Percentiles rank a stretch among this genome's conserved stretches.
Conservation (phyloP, 192 early-diverging fungal genomes). For the Dispira simplex region DNA sequence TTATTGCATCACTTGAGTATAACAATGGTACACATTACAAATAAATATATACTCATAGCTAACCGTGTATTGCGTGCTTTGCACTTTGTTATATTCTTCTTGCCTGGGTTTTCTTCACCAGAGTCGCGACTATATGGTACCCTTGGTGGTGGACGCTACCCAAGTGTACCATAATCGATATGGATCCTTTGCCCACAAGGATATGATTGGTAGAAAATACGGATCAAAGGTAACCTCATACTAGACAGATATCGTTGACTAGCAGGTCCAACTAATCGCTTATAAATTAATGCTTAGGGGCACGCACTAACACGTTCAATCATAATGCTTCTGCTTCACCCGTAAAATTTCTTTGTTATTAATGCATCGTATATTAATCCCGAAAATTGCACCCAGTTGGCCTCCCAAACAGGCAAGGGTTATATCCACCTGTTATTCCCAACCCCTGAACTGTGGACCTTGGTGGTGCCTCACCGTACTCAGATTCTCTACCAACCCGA, state of each 20-base stretch:
- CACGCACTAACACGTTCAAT: no score
- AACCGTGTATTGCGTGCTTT: no score
- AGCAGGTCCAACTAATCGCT: no score
- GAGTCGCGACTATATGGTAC: slow-evolving; percentile 54
- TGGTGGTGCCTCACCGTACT: slow-evolving; percentile 81
- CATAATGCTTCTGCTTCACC: no score
- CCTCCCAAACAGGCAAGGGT: slow-evolving; percentile 41
- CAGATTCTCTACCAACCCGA: slow-evolving; percentile 94
- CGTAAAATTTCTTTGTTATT: no score
- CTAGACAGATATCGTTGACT: neutral
- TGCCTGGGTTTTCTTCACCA: slow-evolving; percentile 13
- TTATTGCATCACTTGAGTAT: no score
- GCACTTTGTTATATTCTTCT: no score
- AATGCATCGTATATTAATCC: no score
- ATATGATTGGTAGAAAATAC: slow-evolving; percentile 78
- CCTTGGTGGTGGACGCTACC: slow-evolving; percentile 41
- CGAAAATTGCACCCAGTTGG: slow-evolving; percentile 23
- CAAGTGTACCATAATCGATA: slow-evolving; percentile 57
- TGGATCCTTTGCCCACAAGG: slow-evolving; percentile 61
- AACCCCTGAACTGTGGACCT: slow-evolving; percentile 94
- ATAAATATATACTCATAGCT: no score
- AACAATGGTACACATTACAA: no score
- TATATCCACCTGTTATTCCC: slow-evolving; percentile 79
- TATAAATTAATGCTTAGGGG: no score
- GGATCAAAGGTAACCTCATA: slow-evolving; percentile 53